Conservation (phyloP, 1,284 basidiomycete species). For the Ganoderma sp. region DNA sequence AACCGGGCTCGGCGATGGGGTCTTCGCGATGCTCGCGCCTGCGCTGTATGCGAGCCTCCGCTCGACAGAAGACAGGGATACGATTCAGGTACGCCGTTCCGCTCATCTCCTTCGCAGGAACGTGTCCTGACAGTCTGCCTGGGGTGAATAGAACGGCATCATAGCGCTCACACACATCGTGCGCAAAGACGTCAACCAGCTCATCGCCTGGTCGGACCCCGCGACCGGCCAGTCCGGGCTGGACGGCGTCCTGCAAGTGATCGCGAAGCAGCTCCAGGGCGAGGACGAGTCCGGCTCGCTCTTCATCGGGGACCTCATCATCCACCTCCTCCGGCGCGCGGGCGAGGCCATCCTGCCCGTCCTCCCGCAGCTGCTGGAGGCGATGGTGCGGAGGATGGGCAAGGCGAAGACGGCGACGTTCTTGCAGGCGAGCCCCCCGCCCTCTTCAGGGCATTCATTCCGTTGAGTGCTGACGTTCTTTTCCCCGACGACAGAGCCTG, state of each 20-base stretch:
- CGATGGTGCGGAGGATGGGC: conserved; percentile 81
- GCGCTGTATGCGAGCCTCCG: conserved; percentile 74
- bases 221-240: conserved; percentile 74
- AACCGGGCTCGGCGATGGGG: conserved; percentile 74
- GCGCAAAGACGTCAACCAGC: conserved; percentile 84
- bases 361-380: conserved; percentile 84
- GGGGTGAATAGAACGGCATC: conserved; percentile 71
- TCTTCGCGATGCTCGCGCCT: conserved; percentile 77
- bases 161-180: conserved; percentile 83
- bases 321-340: conserved; percentile 85
- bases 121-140: background rate
- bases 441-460: background rate
- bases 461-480: background rate
- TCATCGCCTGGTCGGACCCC: conserved; percentile 76
- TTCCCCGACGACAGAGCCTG: conserved; percentile 61
- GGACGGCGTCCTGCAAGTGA: conserved; percentile 71
- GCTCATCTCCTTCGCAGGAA: too few relatives aligned
- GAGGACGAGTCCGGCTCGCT: conserved; percentile 89
- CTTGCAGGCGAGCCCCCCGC: conserved; percentile 63
- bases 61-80: conserved; percentile 80
- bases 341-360: conserved; percentile 82
- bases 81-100: conserved; percentile 68
- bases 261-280: conserved; percentile 78
- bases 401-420: conserved; percentile 89
- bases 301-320: conserved; percentile 92